Evolutionary conservation across 441 rosid species (phyloP).

Genomic region (Adansonia grandidieri): DNA sequence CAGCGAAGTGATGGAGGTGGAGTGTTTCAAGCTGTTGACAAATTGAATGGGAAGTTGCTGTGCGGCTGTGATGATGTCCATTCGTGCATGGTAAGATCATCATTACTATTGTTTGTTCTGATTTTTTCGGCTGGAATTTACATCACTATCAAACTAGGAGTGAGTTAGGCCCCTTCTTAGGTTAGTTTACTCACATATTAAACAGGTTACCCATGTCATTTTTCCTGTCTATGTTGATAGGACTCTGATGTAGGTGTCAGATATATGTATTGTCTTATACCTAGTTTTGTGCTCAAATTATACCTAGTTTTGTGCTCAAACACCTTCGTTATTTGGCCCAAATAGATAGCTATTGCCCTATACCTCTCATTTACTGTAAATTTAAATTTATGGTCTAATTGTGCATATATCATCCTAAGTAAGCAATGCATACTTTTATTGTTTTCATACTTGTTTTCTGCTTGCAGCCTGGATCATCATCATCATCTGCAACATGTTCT

Average conservation of each 20-base stretch:
- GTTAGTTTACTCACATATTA: no score
- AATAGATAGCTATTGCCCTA: no score
- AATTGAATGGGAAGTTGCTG: conserved; percentile 56
- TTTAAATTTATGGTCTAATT: not conserved
- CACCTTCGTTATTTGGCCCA: no score
- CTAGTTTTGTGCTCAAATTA: no score
- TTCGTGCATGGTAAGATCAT: conserved; percentile 44
- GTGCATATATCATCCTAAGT: not conserved
- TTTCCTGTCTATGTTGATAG: not conserved
- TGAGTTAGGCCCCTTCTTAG: no score
- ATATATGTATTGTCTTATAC: no score
- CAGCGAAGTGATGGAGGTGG: conserved; percentile 73
- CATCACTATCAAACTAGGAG: not conserved
- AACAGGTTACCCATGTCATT: no score
- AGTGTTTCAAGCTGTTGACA: conserved; percentile 60
- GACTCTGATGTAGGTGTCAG: no score
- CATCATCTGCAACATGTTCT: not conserved
- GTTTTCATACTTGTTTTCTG: not conserved
- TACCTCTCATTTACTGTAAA: no score
- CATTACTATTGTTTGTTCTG: not conserved
- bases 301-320: no score
- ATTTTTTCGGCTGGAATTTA: not conserved
- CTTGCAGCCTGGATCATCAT: conserved; percentile 17
- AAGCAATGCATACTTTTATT: not conserved
- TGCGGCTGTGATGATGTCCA: conserved; percentile 66